A percentile compares a stretch with the other conserved stretches of the same genome.
These are phyloP conservation scores for Backusella tarrabulga DNA, from an alignment of 192 early-diverging fungal species.

Conservation along the genomic window DNA sequence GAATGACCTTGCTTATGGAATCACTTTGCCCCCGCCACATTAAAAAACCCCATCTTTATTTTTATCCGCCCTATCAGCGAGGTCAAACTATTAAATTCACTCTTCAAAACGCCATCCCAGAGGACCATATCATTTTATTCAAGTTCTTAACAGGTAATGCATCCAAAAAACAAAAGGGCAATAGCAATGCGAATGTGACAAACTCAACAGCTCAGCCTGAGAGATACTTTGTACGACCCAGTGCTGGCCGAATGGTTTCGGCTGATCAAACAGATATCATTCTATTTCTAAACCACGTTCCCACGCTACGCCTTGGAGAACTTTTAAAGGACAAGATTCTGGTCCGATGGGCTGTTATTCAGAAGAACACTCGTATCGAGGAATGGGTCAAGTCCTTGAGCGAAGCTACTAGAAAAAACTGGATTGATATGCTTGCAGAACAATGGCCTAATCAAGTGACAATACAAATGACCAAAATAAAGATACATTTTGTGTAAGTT, in stretches of 20 bases:
- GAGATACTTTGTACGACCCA: slow-evolving; percentile 35
- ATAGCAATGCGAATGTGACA: not conserved
- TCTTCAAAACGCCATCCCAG: slow-evolving; percentile 18
- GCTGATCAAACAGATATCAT: slow-evolving; percentile 19
- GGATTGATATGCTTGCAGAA: slow-evolving; percentile 34
- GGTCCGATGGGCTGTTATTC: slow-evolving; percentile 30
- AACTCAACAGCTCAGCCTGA: slow-evolving; percentile 8
- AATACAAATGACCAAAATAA: slow-evolving; percentile 26
- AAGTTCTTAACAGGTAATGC: slow-evolving; percentile 33
- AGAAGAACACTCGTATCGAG: slow-evolving; percentile 24
- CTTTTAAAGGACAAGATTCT: slow-evolving; percentile 32
- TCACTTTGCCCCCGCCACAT: not conserved
- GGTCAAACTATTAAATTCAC: slow-evolving; percentile 22
- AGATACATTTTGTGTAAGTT: slow-evolving; percentile 24
- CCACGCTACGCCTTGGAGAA: slow-evolving; percentile 13
- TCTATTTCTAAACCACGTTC: slow-evolving; percentile 30
- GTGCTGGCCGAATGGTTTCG: slow-evolving; percentile 23
- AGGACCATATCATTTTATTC: slow-evolving; percentile 30
- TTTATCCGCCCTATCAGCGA: slow-evolving; percentile 16
- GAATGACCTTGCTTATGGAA: not conserved
- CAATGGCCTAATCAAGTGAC: slow-evolving; percentile 31
- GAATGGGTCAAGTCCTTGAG: slow-evolving; percentile 20
- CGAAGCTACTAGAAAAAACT: slow-evolving; percentile 21
- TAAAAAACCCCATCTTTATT: slow-evolving; percentile 1
- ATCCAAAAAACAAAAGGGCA: not conserved